A percentile compares a stretch with the other conserved stretches of the same genome.
Evolutionary conservation across 1,284 basidiomycete genomes (phyloP).

Genomic region (Heterobasidion parviporum): DNA sequence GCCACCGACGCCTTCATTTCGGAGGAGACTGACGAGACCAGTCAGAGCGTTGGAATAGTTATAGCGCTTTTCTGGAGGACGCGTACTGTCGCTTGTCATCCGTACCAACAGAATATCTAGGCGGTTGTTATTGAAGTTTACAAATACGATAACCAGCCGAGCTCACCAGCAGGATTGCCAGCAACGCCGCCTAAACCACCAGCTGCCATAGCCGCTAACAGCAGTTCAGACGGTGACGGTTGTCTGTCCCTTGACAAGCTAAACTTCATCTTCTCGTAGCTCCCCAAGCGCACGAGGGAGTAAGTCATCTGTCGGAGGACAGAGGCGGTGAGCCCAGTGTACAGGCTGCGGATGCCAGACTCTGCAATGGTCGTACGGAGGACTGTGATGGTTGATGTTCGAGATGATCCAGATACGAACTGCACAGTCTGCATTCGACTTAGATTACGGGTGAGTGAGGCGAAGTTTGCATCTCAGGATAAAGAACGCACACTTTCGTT

Average conservation of each 20-base stretch:
- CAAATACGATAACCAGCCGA: not conserved
- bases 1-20: slow-evolving; percentile 64
- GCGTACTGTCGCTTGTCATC: slow-evolving; percentile 82
- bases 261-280: slow-evolving; percentile 73
- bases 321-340: slow-evolving; percentile 80
- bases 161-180: slow-evolving; percentile 71
- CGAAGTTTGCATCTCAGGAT: not conserved
- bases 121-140: not conserved
- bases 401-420: slow-evolving; percentile 30
- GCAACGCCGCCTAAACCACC: slow-evolving; percentile 74
- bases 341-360: slow-evolving; percentile 66
- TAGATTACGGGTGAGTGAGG: slow-evolving; percentile 4
- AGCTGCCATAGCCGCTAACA: slow-evolving; percentile 62
- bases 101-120: slow-evolving; percentile 72
- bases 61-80: slow-evolving; percentile 66
- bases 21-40: slow-evolving; percentile 58
- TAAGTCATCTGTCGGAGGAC: slow-evolving; percentile 90
- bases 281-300: slow-evolving; percentile 79
- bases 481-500: slow-evolving; percentile 67
- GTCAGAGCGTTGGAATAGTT: slow-evolving; percentile 72
- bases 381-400: slow-evolving; percentile 49
- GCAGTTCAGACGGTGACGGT: slow-evolving; percentile 44
- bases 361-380: slow-evolving; percentile 49
- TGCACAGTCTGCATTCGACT: slow-evolving; percentile 76
- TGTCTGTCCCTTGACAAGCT: slow-evolving; percentile 37